Conservation (phyloP, 2,329 filamentous ascomycete genomes). For the Cyphellophora attinorum region DNA sequence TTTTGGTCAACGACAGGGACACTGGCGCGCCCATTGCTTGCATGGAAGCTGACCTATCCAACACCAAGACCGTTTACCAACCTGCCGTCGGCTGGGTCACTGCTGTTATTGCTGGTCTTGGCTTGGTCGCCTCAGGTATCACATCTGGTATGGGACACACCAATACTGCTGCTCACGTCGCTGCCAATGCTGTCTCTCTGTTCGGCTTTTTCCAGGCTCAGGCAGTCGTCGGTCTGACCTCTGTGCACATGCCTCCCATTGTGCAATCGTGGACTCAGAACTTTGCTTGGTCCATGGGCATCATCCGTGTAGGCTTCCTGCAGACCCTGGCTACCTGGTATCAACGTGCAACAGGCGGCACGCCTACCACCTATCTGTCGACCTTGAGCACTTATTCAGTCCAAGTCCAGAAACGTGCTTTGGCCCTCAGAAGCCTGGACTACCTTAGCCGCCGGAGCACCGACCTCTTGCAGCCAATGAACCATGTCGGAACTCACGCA, state of each 20-base stretch:
- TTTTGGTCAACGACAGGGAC: slow-evolving; percentile 66
- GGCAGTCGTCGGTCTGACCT: slow-evolving; percentile 78
- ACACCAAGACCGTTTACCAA: slow-evolving; percentile 85
- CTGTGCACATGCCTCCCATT: slow-evolving; percentile 73
- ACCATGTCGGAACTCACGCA: slow-evolving; percentile 7
- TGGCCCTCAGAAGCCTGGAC: slow-evolving; percentile 2
- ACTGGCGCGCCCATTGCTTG: slow-evolving; percentile 64
- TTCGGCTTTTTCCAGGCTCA: slow-evolving; percentile 93
- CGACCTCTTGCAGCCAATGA: slow-evolving; percentile 24
- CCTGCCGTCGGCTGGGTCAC: slow-evolving; percentile 82
- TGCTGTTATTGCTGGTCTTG: slow-evolving; percentile 76
- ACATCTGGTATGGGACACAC: slow-evolving; percentile 85
- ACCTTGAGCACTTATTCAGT: slow-evolving; percentile 67
- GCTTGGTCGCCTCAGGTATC: slow-evolving; percentile 74
- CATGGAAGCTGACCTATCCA: slow-evolving; percentile 78
- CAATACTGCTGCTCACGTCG: slow-evolving; percentile 89
- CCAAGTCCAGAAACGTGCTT: slow-evolving; percentile 57
- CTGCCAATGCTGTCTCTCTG: slow-evolving; percentile 85
- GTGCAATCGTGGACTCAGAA: slow-evolving; percentile 92
- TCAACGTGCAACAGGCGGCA: slow-evolving; percentile 83
- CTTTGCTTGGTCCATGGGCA: slow-evolving; percentile 97
- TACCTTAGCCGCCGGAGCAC: slow-evolving; percentile 32
- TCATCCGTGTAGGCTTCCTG: slow-evolving; percentile 79
- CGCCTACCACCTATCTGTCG: slow-evolving; percentile 67
- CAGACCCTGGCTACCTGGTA: slow-evolving; percentile 92